Base-by-base conservation (phyloP, 352 stramenopile genomes). In the Pythium volutum region DNA sequence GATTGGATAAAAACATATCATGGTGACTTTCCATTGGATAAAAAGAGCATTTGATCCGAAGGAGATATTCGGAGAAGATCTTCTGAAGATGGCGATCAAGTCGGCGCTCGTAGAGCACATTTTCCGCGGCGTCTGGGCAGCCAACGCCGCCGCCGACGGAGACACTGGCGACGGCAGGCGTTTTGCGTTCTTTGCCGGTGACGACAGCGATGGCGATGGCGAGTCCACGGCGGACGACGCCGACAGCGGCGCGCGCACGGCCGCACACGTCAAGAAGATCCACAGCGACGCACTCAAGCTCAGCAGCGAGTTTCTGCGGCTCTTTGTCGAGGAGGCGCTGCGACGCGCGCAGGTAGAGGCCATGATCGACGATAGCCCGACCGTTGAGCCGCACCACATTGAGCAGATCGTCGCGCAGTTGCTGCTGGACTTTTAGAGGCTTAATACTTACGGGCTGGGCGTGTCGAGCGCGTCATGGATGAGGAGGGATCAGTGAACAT, bases 301-400 rank as follows among this genome's bases (percentile, higher is more conserved):
- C 29, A 91, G 78, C 67, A 70, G 73, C 52, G 85, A 95, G 55
- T 81, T 84, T 65, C 59, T 95, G 60, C 73, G 79, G 14, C 69
- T 93, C n/a, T 89, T 95, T 38, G 74, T 88, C 53, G 36, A 92
- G 23, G 81, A 93, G 43, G 85, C 85, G 4, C 53, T 93, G 12
- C 80, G 73, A 20, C 81, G 85, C 56, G 81, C 85, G n/a, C 85
- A 95, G 62, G 89, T 91, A 72, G 85, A 95, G 54, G 85, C 85
- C 36, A 93, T 92, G 84, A 81, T 95, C 31, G 85, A 95, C 57
- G 85, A 91, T 45, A 91, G 80, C 62, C 64, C 75, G 25, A 67
- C 71, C 10, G 73, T 93, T 10, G 81, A 95, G 62, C 79, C 83
- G 38, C 77, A 85, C 29, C 85, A 95, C 45, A 46, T 95, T 3